Base-by-base conservation (phyloP, 441 rosid species). In the Aquilaria agallochum region DNA sequence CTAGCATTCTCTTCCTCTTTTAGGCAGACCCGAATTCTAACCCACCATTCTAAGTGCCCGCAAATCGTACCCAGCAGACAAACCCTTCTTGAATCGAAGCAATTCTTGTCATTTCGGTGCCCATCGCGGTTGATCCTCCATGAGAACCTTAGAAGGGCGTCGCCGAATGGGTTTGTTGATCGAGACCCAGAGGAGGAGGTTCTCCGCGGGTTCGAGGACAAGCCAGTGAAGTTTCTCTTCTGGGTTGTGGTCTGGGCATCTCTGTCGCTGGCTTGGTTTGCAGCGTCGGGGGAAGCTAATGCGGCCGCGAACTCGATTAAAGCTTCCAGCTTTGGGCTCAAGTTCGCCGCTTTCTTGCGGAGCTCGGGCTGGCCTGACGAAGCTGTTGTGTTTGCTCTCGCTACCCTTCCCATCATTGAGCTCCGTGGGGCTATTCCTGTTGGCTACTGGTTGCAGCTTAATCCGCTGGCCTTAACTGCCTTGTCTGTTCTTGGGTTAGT, bases 371-470 rank as follows among this genome's bases (percentile, higher is more conserved):
- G 88, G 91, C 87, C 86, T 1, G 97, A 90, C 53, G 87, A 86
- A 67, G 86, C 88, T 51, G 95, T 88, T 47, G 98, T 90, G 33
- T 90, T 90, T 72, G 80, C 96, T 53, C 90, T 93, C 31, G 93
- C 98, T 46, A 93, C 96, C 11, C 92, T 90, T 59, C 97, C 97
- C 0, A 74, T 93, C 56, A 71, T 93, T 56, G 97, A 93, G 79
- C 98, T 90, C 49, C 95, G 97, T 50, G 93, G 98, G 56, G 98
- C 96, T 34, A 90, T 88, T 48, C 97, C 96, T 5, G 96, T 90
- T 48, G 98, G 98, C 61, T 90, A 93, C 62, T 90, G 98, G 98
- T 77, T 93, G 96, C 89, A 87, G 60, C 92, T 93, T 15, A 81
- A 80, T 44, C 97, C 96, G 15, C 31, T 15, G 0, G 57, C 63